These are phyloP conservation scores for Ehretia macrophylla DNA, from an alignment of 257 asterid genomes.

Conservation along the genomic window DNA sequence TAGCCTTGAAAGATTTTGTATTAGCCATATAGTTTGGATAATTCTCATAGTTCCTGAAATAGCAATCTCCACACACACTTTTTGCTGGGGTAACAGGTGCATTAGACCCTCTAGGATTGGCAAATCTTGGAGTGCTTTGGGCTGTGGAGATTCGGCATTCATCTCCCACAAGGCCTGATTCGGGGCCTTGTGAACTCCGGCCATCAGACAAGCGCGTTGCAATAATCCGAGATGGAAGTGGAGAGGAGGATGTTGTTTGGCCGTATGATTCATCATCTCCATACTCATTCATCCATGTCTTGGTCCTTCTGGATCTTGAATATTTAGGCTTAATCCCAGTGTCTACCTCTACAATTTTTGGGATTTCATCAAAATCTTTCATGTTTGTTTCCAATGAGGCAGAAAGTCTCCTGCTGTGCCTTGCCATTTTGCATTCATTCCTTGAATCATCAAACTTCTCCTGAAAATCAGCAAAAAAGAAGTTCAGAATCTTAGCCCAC, in stretches of 20 bases:
- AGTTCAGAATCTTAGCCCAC: not conserved
- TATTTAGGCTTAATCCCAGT: conserved; percentile 51
- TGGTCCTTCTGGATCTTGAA: conserved; percentile 53
- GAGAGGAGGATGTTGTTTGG: conserved; percentile 20
- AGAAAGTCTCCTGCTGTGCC: conserved; percentile 47
- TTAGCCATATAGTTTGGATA: conserved; percentile 76
- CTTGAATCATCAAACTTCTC: conserved; percentile 34
- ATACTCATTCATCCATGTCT: conserved; percentile 30
- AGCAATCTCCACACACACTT: conserved; percentile 40
- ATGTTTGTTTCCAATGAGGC: conserved; percentile 36
- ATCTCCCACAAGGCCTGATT: conserved; percentile 32
- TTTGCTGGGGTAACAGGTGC: conserved; percentile 39
- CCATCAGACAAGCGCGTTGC: conserved; percentile 27
- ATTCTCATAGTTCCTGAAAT: conserved; percentile 18
- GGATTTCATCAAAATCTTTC: conserved; percentile 47
- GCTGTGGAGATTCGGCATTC: conserved; percentile 46
- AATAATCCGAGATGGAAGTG: conserved; percentile 19
- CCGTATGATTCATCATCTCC: conserved; percentile 29
- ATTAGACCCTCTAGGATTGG: conserved; percentile 26
- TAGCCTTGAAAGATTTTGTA: conserved; percentile 73
- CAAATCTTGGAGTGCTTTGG: conserved; percentile 65
- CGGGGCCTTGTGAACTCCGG: conserved; percentile 24
- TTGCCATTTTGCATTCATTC: conserved; percentile 22
- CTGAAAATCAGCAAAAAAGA: conserved; percentile 18
- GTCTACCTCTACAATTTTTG: conserved; percentile 79